Percentiles rank a stretch among this genome's conserved stretches.
These are phyloP conservation scores for Balakata baccata DNA, from an alignment of 345 rosid species.

Conservation along the genomic window DNA sequence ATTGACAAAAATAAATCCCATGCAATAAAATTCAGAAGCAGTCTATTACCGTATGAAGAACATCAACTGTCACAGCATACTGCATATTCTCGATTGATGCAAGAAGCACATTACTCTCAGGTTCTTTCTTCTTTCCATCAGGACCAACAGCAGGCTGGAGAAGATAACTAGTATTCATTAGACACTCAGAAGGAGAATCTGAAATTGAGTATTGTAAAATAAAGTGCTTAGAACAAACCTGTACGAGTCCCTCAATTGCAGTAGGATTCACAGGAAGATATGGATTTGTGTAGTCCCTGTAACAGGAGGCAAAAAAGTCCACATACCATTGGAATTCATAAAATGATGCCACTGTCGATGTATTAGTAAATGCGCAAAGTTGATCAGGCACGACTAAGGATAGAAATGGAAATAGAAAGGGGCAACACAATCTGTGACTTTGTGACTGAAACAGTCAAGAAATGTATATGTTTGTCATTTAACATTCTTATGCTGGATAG, in stretches of 20 bases:
- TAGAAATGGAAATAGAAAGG: not conserved
- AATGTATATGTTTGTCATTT: not conserved
- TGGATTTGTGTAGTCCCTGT: conserved; percentile 94
- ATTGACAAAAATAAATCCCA: conserved; percentile 4
- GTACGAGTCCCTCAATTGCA: conserved; percentile 77
- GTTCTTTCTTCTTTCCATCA: conserved; percentile 84
- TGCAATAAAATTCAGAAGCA: conserved; percentile 4
- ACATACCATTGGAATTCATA: conserved; percentile 18
- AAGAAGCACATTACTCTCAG: conserved; percentile 91
- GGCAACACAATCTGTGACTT: not conserved
- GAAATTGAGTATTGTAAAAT: not conserved
- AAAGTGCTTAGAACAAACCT: conserved; percentile 41
- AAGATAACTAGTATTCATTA: conserved; percentile 26
- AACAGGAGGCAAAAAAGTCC: conserved; percentile 20
- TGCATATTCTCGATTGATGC: conserved; percentile 97
- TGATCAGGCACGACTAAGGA: not conserved
- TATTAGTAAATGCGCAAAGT: not conserved
- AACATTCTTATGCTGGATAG: not conserved
- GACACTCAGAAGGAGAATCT: not conserved
- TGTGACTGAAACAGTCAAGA: not conserved
- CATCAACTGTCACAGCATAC: conserved; percentile 92
- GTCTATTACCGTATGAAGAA: conserved; percentile 71
- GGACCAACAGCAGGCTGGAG: conserved; percentile 72
- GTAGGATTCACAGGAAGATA: conserved; percentile 96
- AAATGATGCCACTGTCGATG: not conserved